Evolutionary conservation across 805 yeast genomes (phyloP).

Genomic region (Candida golubevii): DNA sequence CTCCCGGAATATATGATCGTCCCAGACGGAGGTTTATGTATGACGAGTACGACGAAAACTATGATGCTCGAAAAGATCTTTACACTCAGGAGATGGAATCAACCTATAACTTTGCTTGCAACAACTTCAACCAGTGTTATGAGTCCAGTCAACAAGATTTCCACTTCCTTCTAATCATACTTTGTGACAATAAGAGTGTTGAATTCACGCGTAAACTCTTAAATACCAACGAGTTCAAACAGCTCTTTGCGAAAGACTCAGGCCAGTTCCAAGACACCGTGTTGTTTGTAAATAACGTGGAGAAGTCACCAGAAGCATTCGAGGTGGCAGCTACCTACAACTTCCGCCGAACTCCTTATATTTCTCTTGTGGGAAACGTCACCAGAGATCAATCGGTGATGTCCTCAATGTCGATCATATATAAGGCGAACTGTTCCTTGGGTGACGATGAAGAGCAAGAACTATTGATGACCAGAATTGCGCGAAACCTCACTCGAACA

Average conservation of each 20-base stretch:
- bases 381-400: conserved; percentile 31
- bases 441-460: conserved; percentile 17
- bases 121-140: conserved; percentile 29
- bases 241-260: conserved; percentile 15
- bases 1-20: conserved; percentile 15
- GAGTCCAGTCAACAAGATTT: conserved; percentile 25
- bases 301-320: conserved; percentile 32
- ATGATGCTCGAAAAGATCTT: conserved; percentile 3
- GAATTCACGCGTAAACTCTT: conserved; percentile 18
- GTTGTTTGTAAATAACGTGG: conserved; percentile 30
- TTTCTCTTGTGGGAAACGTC: conserved; percentile 35
- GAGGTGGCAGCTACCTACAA: conserved; percentile 34
- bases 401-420: conserved; percentile 37
- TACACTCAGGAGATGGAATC: neutral
- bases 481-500: conserved; percentile 21
- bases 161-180: conserved; percentile 31
- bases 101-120: conserved; percentile 9
- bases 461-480: conserved; percentile 18
- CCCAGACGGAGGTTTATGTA: conserved; percentile 26
- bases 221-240: conserved; percentile 15
- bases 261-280: conserved; percentile 28
- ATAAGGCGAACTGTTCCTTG: conserved; percentile 27
- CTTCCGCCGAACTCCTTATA: conserved; percentile 31
- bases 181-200: conserved; percentile 25
- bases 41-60: conserved; percentile 21